phyloP scores from a whole-genome alignment of 140 eudicot genomes.

The Ambrosia hybrid region DNA sequence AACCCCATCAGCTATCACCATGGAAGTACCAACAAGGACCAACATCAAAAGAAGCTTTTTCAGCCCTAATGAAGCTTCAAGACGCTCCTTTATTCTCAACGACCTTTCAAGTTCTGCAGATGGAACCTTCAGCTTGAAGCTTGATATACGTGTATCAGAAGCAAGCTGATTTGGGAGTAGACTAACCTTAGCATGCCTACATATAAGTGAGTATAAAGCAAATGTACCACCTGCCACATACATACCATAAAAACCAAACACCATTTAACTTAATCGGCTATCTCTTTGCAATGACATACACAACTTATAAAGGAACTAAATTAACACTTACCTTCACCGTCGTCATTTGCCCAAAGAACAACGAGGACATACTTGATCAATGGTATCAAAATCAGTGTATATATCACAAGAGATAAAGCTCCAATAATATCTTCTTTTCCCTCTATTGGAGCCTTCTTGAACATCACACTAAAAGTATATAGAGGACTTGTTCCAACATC shows the following conservation, averaged over 20 bases:
- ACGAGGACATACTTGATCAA: constrained; percentile 74
- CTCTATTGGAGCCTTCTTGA: constrained; percentile 82
- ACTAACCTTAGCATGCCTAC: constrained; percentile 97
- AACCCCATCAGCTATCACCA: constrained; percentile 98
- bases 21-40: constrained; percentile 94
- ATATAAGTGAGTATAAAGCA: constrained; percentile 89
- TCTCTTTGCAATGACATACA: neutral
- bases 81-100: constrained; percentile 74
- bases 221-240: constrained; percentile 83
- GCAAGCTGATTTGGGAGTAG: constrained; percentile 93
- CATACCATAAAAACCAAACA: constrained; percentile 16
- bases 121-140: constrained; percentile 95
- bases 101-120: constrained; percentile 98
- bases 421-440: constrained; percentile 91
- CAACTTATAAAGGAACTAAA: constrained; percentile 6
- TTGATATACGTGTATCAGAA: constrained; percentile 93
- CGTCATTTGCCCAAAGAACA: constrained; percentile 94
- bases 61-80: constrained; percentile 70
- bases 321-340: constrained; percentile 79
- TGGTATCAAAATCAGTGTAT: constrained; percentile 75
- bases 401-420: constrained; percentile 88
- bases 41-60: constrained; percentile 77
- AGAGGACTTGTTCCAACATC: constrained; percentile 96
- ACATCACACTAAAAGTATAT: constrained; percentile 92
- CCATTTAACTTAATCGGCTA: neutral